phyloP scores from a whole-genome alignment of 306 rosid species.

The Prunus salicina region DNA sequence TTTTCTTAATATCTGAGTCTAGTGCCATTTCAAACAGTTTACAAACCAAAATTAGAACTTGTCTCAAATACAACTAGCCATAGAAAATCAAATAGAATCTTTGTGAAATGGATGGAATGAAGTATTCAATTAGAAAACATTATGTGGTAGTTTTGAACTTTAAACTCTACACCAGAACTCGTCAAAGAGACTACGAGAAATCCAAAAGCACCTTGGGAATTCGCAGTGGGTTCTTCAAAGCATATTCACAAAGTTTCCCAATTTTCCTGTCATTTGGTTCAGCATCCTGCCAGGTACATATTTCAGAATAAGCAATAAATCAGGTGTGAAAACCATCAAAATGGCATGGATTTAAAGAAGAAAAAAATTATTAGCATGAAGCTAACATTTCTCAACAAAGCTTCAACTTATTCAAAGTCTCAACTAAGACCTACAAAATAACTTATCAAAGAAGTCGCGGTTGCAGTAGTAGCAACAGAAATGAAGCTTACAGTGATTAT shows the following conservation, averaged over 20 bases:
- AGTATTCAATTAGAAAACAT: background rate
- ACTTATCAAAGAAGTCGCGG: background rate
- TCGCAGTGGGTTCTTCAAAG: constrained; percentile 49
- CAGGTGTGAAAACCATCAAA: background rate
- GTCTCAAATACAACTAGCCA: background rate
- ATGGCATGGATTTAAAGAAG: background rate
- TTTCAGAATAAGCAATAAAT: constrained; percentile 7
- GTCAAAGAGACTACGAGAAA: background rate
- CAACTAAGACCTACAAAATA: background rate
- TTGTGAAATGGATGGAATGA: background rate
- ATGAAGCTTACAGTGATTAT: constrained; percentile 12
- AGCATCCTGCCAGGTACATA: constrained; percentile 37
- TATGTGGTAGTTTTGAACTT: background rate
- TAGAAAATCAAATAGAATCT: background rate
- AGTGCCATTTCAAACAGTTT: background rate
- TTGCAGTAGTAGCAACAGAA: background rate
- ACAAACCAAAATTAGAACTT: background rate
- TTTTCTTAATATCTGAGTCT: background rate
- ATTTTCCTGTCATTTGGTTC: constrained; percentile 54
- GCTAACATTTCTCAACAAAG: background rate
- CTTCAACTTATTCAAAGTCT: background rate
- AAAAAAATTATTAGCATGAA: background rate
- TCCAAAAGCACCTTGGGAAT: constrained; percentile 44
- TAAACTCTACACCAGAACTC: background rate
- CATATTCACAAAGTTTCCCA: constrained; percentile 56